phyloP scores from a whole-genome alignment of 1,284 basidiomycete genomes.

The Trichosporon faecale region DNA sequence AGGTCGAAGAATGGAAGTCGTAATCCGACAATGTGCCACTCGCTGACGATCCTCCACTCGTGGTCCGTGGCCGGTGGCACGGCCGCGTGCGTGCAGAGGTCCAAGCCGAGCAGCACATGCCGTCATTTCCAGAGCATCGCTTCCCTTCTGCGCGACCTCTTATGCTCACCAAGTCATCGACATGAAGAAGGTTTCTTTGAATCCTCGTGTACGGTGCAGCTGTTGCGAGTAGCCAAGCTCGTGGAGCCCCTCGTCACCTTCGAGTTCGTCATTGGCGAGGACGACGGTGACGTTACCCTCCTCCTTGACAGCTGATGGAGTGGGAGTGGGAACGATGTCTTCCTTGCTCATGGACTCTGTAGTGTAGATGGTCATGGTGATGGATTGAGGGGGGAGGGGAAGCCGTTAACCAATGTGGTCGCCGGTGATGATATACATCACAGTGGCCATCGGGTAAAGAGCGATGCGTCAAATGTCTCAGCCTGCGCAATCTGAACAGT shows the following conservation, averaged over 20 bases:
- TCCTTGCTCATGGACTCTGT: neutral
- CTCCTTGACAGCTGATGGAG: constrained; percentile 13
- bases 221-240: constrained; percentile 24
- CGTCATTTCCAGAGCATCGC: too few relatives aligned
- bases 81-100: too few relatives aligned
- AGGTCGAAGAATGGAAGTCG: too few relatives aligned
- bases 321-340: neutral
- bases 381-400: neutral
- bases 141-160: neutral
- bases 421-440: neutral
- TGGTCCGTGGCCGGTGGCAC: too few relatives aligned
- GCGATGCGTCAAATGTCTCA: neutral
- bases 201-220: constrained; percentile 19
- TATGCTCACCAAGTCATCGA: constrained; percentile 14
- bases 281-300: constrained; percentile 18
- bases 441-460: neutral
- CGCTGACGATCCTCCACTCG: neutral
- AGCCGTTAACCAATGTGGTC: neutral
- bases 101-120: too few relatives aligned
- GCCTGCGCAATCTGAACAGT: neutral
- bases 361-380: neutral
- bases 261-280: constrained; percentile 13
- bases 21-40: neutral
- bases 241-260: constrained; percentile 22
- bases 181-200: constrained; percentile 17